Evolutionary conservation across 306 rosid species (phyloP), one percentile per base, ranked within the genome.

Genomic region (Mimosa pudica): DNA sequence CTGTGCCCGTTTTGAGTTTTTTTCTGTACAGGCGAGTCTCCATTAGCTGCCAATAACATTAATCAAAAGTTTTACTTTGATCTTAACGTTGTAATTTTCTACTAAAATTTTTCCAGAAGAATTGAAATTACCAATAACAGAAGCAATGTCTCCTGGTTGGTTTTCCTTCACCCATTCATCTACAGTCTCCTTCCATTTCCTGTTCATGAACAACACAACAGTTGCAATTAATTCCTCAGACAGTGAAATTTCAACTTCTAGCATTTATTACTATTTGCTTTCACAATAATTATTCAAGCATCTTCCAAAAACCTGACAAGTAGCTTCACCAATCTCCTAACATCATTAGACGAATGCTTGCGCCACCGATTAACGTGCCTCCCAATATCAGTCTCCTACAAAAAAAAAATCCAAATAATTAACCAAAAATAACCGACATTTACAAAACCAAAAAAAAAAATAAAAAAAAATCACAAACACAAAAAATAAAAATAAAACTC

Each of bases 151-250:
- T 68, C 97, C 89, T 49, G 86, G 91, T 64, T 80, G 94, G 83
- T 93, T 85, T 78, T 83, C 49, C 87, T 85, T 93, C 82, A 96
- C 99, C 99, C 99, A 96, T 70, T 96, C 97, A 84, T 91, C 97
- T 38, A 96, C 99, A 81, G 85, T 91, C 18, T 89, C 97, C 86
- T 93, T 96, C 99, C 99, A 96, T 86, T 93, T 96, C 90, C 99
- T 96, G 91, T 55, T 54, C 77, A 82, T 74, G 48, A 83, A 81
- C 77, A 9, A 6, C 4, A 13, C 4, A 82, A 82, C 24, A 55
- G 36, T 36, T 10, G 54, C 75, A 77, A 7, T 58, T 49, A 77
- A 60, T 74, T 32, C 33, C 64, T 52, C 33, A 36, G 36, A 17
- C 2, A 54, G 30, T 5, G 10, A 60, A 61, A 57, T 6, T 58